Percentiles rank a stretch among this genome's conserved stretches.
These are phyloP conservation scores for Colletotrichum sp. DNA, from an alignment of 2,329 filamentous ascomycete species.

Conservation along the genomic window DNA sequence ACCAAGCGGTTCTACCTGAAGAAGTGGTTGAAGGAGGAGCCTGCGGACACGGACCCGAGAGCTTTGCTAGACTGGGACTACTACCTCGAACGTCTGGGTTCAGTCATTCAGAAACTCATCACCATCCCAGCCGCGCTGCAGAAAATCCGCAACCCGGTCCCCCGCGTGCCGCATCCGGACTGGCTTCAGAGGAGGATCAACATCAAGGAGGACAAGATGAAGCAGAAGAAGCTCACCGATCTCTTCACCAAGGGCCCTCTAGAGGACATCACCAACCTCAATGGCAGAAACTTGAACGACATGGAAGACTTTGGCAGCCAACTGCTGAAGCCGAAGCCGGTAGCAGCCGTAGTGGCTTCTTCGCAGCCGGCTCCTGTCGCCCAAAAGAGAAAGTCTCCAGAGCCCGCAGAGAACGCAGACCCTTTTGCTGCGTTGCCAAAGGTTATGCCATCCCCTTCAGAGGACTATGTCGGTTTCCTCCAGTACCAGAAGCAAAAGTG, in stretches of 20 bases:
- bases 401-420: slow-evolving; percentile 70
- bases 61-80: slow-evolving; percentile 96
- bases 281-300: slow-evolving; percentile 62
- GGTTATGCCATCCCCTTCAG: slow-evolving; percentile 81
- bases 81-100: slow-evolving; percentile 93
- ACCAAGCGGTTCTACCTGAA: slow-evolving; percentile 89
- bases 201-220: slow-evolving; percentile 94
- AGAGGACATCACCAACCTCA: slow-evolving; percentile 73
- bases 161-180: slow-evolving; percentile 90
- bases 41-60: slow-evolving; percentile 86
- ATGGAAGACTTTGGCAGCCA: slow-evolving; percentile 82
- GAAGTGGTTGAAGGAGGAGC: slow-evolving; percentile 96
- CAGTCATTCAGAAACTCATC: slow-evolving; percentile 98
- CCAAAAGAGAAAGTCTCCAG: slow-evolving; percentile 77
- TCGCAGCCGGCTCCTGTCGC: slow-evolving; percentile 58
- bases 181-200: slow-evolving; percentile 96
- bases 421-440: slow-evolving; percentile 84
- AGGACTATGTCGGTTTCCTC: slow-evolving; percentile 88
- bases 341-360: slow-evolving; percentile 56
- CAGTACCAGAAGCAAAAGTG: slow-evolving; percentile 98
- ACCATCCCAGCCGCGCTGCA: slow-evolving; percentile 97
- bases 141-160: slow-evolving; percentile 93
- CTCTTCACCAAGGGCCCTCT: slow-evolving; percentile 79
- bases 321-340: slow-evolving; percentile 68
- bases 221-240: slow-evolving; percentile 98